Evolutionary conservation across 1,284 basidiomycete genomes (phyloP).

Genomic region (Blastosporella zonata): DNA sequence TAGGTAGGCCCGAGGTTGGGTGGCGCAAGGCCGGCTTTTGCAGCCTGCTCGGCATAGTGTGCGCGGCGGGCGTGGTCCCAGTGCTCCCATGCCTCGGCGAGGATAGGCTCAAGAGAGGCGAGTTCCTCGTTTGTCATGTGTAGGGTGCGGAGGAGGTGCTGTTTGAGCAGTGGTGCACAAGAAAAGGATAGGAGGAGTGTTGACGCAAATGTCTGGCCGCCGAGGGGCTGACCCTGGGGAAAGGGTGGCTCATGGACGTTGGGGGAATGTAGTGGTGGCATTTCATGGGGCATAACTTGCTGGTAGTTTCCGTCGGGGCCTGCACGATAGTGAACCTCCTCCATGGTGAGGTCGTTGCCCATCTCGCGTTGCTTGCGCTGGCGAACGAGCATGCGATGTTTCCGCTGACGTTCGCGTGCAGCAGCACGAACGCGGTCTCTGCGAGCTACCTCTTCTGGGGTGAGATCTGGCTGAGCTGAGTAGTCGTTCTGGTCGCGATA

Average conservation of each 20-base stretch:
- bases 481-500: slow-evolving; percentile 8
- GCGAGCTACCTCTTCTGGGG: slow-evolving; percentile 60
- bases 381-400: slow-evolving; percentile 73
- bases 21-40: slow-evolving; percentile 36
- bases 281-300: slow-evolving; percentile 52
- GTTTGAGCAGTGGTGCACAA: slow-evolving; percentile 67
- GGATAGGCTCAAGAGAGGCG: slow-evolving; percentile 70
- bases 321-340: slow-evolving; percentile 60
- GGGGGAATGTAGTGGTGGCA: slow-evolving; percentile 21
- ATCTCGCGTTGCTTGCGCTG: slow-evolving; percentile 74
- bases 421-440: slow-evolving; percentile 67
- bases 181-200: slow-evolving; percentile 64
- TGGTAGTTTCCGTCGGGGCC: slow-evolving; percentile 57
- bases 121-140: slow-evolving; percentile 75
- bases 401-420: slow-evolving; percentile 73
- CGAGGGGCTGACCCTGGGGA: slow-evolving; percentile 39
- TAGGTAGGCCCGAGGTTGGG: slow-evolving; percentile 31
- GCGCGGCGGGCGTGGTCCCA: slow-evolving; percentile 74
- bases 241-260: slow-evolving; percentile 40
- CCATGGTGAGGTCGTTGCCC: slow-evolving; percentile 65
- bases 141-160: slow-evolving; percentile 66
- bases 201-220: slow-evolving; percentile 65
- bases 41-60: slow-evolving; percentile 59
- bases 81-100: slow-evolving; percentile 78
- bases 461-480: slow-evolving; percentile 35